A percentile compares a stretch with the other conserved stretches of the same genome.
phyloP scores from a whole-genome alignment of 805 yeast genomes.

The Yarrowia hollandica region DNA sequence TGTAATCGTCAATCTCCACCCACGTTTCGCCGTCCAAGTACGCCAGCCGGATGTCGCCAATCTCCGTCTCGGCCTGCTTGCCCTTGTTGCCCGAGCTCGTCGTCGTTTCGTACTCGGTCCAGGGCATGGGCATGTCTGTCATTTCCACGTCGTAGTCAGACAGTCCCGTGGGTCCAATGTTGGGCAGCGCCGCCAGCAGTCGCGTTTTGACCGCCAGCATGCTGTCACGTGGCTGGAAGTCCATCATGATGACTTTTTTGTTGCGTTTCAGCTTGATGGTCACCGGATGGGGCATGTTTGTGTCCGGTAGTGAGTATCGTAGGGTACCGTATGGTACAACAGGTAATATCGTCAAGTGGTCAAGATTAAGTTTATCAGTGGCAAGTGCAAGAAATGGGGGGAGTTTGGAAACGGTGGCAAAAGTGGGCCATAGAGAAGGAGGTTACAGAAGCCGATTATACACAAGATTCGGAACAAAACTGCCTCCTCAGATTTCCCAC shows the following conservation, averaged over 20 bases:
- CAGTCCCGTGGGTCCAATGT: background rate
- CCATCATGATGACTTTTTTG: constrained; percentile 9
- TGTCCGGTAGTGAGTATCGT: no score
- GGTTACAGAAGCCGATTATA: no score
- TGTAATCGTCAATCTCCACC: constrained; percentile 9
- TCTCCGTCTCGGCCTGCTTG: constrained; percentile 9
- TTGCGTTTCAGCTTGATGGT: constrained; percentile 10
- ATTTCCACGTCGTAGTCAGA: background rate
- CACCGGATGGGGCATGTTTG: background rate
- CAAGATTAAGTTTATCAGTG: no score
- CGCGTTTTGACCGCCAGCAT: background rate
- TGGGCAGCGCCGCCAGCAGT: background rate
- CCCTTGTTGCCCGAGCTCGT: background rate
- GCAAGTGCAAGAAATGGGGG: no score
- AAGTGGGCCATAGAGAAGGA: no score
- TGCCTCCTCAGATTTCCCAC: background rate
- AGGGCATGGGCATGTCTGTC: constrained; percentile 4
- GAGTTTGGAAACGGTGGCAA: no score
- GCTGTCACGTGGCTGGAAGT: background rate
- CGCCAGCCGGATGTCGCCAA: constrained; percentile 8
- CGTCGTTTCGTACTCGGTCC: constrained; percentile 12
- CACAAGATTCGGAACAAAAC: no score
- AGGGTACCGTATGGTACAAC: no score
- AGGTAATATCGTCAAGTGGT: no score
- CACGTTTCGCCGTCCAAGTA: background rate